These are phyloP conservation scores for Perilla frutescens DNA, from an alignment of 257 asterid species.

Conservation along the genomic window DNA sequence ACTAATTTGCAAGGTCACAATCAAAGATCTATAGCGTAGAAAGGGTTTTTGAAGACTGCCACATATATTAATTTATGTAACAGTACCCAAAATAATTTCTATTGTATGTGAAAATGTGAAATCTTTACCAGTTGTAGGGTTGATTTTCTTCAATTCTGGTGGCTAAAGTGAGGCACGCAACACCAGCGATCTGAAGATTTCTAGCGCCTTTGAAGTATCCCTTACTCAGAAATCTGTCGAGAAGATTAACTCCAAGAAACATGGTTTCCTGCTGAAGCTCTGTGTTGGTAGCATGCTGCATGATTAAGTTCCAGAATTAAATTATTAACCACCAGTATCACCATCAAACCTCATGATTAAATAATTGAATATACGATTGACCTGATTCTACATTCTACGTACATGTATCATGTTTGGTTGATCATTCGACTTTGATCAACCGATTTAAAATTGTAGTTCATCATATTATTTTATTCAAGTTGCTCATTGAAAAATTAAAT, in stretches of 20 bases:
- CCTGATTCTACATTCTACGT: background rate
- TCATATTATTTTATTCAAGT: background rate
- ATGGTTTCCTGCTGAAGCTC: slow-evolving; percentile 88
- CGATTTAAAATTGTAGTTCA: background rate
- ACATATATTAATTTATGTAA: too few species aligned
- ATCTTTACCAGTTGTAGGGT: slow-evolving; percentile 74
- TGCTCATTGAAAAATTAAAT: background rate
- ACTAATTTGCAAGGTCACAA: slow-evolving; percentile 14
- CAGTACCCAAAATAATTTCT: background rate
- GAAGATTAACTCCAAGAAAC: slow-evolving; percentile 83
- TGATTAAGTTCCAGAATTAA: slow-evolving; percentile 15
- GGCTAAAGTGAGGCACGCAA: slow-evolving; percentile 93
- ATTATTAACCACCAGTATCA: background rate
- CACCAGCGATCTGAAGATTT: slow-evolving; percentile 86
- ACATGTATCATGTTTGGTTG: background rate
- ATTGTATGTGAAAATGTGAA: background rate
- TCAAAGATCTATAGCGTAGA: background rate
- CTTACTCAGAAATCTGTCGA: slow-evolving; percentile 80
- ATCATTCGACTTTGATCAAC: background rate
- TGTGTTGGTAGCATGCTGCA: slow-evolving; percentile 71
- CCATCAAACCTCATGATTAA: background rate
- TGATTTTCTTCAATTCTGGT: slow-evolving; percentile 97
- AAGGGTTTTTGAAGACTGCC: background rate
- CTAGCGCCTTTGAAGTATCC: slow-evolving; percentile 76
- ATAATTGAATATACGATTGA: background rate